phyloP scores from a whole-genome alignment of 129 eudicot species.

The Rutidosis leptorrhynchoides region DNA sequence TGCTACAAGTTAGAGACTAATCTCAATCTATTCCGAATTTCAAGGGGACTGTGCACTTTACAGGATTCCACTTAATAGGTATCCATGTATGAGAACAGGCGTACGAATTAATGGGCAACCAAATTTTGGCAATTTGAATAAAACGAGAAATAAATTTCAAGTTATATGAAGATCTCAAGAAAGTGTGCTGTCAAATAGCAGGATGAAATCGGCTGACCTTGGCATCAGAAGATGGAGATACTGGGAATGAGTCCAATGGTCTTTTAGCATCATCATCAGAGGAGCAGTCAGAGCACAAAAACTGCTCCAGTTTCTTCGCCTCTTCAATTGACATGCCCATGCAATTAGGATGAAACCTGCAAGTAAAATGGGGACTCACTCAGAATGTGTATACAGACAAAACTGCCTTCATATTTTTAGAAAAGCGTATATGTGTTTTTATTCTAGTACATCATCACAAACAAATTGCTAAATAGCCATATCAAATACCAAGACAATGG shows the following conservation, averaged over 20 bases:
- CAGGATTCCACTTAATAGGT: neutral
- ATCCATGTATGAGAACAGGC: neutral
- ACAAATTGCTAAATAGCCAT: neutral
- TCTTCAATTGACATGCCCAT: slow-evolving; percentile 98
- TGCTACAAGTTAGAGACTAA: neutral
- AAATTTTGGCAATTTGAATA: neutral
- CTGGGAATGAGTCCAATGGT: slow-evolving; percentile 56
- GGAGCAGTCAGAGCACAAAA: slow-evolving; percentile 79
- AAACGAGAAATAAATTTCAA: neutral
- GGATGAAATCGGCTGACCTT: slow-evolving; percentile 48
- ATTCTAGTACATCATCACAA: slow-evolving; percentile 7
- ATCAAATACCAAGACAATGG: slow-evolving; percentile 2
- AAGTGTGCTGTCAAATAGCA: neutral
- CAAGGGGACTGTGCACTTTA: too few relatives aligned
- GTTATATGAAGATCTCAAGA: neutral
- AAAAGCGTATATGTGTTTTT: neutral
- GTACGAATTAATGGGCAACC: neutral
- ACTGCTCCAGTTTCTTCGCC: slow-evolving; percentile 83
- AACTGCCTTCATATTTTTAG: neutral
- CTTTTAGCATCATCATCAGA: slow-evolving; percentile 72
- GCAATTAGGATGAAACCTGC: slow-evolving; percentile 97
- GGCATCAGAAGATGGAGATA: slow-evolving; percentile 52
- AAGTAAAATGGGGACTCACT: slow-evolving; percentile 1
- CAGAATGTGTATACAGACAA: neutral
- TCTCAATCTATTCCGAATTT: neutral